Evolutionary conservation across 441 rosid genomes (phyloP).

Genomic region (Flueggea neowawraea): DNA sequence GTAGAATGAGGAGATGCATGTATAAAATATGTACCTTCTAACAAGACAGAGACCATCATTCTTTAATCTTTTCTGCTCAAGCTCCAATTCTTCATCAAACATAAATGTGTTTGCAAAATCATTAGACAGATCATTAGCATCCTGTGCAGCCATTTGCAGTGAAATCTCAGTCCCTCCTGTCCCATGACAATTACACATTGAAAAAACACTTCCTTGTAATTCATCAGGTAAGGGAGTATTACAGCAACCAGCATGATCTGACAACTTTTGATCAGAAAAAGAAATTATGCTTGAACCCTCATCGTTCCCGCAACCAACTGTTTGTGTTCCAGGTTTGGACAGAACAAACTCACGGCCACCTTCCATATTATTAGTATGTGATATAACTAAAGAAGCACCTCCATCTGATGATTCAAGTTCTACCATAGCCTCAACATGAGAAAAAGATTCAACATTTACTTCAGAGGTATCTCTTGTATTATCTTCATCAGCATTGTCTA

Average conservation of each 20-base stretch:
- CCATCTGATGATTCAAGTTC: slow-evolving; percentile 21
- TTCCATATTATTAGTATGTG: slow-evolving; percentile 12
- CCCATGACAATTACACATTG: slow-evolving; percentile 21
- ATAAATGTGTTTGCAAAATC: slow-evolving; percentile 82
- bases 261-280: slow-evolving; percentile 20
- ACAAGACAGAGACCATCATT: slow-evolving; percentile 35
- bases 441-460: slow-evolving; percentile 20
- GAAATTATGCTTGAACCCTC: slow-evolving; percentile 14
- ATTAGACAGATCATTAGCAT: slow-evolving; percentile 45
- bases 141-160: slow-evolving; percentile 22
- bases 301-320: slow-evolving; percentile 16
- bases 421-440: slow-evolving; percentile 12
- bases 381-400: slow-evolving; percentile 27
- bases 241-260: slow-evolving; percentile 22
- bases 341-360: slow-evolving; percentile 12
- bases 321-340: slow-evolving; percentile 18
- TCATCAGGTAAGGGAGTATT: slow-evolving; percentile 14
- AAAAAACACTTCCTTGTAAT: slow-evolving; percentile 31
- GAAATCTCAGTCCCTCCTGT: slow-evolving; percentile 24
- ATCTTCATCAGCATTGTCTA: slow-evolving; percentile 32
- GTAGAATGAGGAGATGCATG: slow-evolving; percentile 4
- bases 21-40: slow-evolving; percentile 48
- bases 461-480: slow-evolving; percentile 15
- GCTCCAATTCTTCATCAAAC: slow-evolving; percentile 96
- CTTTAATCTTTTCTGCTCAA: slow-evolving; percentile 64